These are phyloP conservation scores for Eugenia klotzschiana DNA, from an alignment of 441 rosid species.

Conservation along the genomic window DNA sequence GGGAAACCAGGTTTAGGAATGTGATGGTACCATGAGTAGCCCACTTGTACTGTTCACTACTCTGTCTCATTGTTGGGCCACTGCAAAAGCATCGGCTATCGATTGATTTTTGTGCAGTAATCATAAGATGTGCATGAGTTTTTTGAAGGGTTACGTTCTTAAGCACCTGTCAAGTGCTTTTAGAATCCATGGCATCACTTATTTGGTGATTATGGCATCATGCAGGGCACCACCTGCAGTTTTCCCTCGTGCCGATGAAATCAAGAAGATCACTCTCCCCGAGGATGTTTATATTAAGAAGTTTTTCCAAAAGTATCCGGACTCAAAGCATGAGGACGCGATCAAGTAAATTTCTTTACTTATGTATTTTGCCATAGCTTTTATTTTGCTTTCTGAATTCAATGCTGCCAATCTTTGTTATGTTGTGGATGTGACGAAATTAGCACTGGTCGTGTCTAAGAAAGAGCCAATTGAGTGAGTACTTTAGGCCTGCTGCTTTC, in stretches of 20 bases:
- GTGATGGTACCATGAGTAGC: not conserved
- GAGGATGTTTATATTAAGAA: slow-evolving; percentile 60
- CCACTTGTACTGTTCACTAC: not conserved
- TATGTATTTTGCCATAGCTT: not conserved
- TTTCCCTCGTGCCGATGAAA: slow-evolving; percentile 51
- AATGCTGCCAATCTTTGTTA: not conserved
- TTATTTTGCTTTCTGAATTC: not conserved
- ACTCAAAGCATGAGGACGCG: slow-evolving; percentile 41
- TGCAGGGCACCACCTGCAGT: slow-evolving; percentile 69
- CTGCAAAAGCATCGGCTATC: not conserved
- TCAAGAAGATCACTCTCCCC: slow-evolving; percentile 52
- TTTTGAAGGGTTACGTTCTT: not conserved
- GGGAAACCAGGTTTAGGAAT: not conserved
- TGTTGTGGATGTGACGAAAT: not conserved
- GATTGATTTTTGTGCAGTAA: not conserved
- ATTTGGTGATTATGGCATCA: not conserved
- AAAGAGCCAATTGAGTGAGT: not conserved
- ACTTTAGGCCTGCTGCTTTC: not conserved
- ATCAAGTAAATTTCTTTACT: slow-evolving; percentile 24
- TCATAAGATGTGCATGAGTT: not conserved
- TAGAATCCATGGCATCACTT: not conserved
- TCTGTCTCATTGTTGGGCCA: not conserved
- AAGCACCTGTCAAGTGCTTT: not conserved
- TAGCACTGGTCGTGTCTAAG: not conserved
- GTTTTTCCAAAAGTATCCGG: slow-evolving; percentile 47